phyloP scores from a whole-genome alignment of 495 filamentous ascomycete species.

The Baudoinia panamericana region DNA sequence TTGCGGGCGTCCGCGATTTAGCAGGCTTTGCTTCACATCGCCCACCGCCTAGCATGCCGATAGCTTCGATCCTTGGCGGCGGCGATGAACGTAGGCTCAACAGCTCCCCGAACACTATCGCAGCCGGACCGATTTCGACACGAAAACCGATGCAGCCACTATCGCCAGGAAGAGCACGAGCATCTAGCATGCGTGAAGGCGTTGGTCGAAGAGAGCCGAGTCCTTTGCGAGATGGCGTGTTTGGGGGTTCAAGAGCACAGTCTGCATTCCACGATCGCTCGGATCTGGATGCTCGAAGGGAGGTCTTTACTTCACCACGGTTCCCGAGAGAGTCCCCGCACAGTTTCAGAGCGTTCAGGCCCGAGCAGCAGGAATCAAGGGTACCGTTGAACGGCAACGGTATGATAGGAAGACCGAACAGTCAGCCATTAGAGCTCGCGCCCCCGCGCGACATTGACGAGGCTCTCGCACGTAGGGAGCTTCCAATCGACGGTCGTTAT shows the following conservation, averaged over 20 bases:
- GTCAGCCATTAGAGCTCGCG: constrained; percentile 13
- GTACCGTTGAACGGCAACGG: background rate
- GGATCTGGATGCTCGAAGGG: constrained; percentile 3
- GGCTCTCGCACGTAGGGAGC: constrained; percentile 2
- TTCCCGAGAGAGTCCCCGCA: constrained; percentile 10
- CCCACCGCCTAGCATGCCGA: constrained; percentile 80
- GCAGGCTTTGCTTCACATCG: constrained; percentile 38
- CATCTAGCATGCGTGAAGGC: constrained; percentile 16
- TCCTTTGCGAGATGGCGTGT: constrained; percentile 6
- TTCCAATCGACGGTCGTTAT: constrained; percentile 8
- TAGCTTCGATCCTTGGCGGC: constrained; percentile 70
- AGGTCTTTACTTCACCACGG: constrained; percentile 11
- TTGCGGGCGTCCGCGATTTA: constrained; percentile 39
- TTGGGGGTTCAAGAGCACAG: constrained; percentile 9
- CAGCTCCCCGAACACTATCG: constrained; percentile 18
- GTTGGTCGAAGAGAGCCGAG: constrained; percentile 15
- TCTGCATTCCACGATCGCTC: constrained; percentile 7
- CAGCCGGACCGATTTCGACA: constrained; percentile 5
- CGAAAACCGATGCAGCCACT: constrained; percentile 28
- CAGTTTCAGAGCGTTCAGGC: constrained; percentile 17
- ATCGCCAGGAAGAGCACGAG: constrained; percentile 24
- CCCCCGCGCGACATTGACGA: constrained; percentile 4
- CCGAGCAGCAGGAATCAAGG: background rate
- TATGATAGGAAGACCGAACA: constrained; percentile 13
- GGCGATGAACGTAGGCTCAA: constrained; percentile 9